Conservation (phyloP, 306 rosid species). For the Ziziphus jujuba region DNA sequence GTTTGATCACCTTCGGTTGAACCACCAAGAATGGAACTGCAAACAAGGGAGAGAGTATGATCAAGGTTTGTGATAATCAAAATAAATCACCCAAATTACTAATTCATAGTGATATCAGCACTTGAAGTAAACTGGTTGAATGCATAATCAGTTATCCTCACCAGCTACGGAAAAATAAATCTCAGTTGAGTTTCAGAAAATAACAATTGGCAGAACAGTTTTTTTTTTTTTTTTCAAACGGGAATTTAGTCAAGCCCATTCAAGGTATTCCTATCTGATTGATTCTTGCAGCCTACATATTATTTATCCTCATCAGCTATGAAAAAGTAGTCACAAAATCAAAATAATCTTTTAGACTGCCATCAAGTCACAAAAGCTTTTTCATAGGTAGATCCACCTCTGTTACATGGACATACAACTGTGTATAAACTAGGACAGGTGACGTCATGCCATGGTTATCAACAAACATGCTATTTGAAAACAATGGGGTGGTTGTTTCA, state of each 20-base stretch:
- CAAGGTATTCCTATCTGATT: not conserved
- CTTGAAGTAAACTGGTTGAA: not conserved
- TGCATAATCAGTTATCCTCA: not conserved
- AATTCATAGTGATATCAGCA: constrained; percentile 2
- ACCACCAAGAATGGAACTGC: constrained; percentile 91
- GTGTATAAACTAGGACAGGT: too few species aligned
- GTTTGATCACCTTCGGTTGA: constrained; percentile 46
- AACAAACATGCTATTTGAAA: too few species aligned
- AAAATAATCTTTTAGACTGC: too few species aligned
- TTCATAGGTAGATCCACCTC: too few species aligned
- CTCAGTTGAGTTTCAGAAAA: not conserved
- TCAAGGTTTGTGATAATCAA: constrained; percentile 16
- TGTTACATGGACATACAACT: too few species aligned
- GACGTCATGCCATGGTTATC: too few species aligned
- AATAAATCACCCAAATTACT: constrained; percentile 16
- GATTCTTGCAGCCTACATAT: not conserved
- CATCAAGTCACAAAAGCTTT: too few species aligned
- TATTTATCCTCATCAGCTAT: too few species aligned
- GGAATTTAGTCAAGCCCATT: not conserved
- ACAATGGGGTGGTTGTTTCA: too few species aligned
- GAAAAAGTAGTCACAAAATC: too few species aligned
- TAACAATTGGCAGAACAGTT: constrained; percentile 3
- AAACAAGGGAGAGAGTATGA: constrained; percentile 20
- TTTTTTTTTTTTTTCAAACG: constrained; percentile 2
- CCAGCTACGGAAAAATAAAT: constrained; percentile 4